A percentile compares a stretch with the other conserved stretches of the same genome.
Evolutionary conservation across 139 green algal species (phyloP).

Genomic region (Yamagishiella unicocca): DNA sequence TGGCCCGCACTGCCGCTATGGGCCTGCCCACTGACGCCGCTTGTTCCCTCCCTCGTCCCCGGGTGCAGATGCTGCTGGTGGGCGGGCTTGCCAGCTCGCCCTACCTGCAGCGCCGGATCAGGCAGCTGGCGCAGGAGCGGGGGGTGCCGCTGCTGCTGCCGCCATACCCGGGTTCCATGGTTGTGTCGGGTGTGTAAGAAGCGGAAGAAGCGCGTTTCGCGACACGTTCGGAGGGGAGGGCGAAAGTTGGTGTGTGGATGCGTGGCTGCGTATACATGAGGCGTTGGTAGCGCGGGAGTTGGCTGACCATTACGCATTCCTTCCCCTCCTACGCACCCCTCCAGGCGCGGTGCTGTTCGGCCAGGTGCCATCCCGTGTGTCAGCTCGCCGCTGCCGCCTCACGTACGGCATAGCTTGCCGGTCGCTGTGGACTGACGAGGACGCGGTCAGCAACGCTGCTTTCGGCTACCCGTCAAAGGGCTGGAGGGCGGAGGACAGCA

Average conservation of each 20-base stretch:
- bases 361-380: neutral
- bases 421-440: neutral
- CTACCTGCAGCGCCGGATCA: neutral
- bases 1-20: no score
- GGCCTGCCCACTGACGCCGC: no score
- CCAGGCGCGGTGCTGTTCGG: constrained; percentile 22
- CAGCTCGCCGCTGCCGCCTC: neutral
- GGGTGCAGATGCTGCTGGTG: constrained; percentile 24
- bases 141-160: neutral
- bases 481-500: neutral
- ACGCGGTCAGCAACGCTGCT: neutral
- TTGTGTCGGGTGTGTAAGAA: constrained; percentile 15
- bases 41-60: no score
- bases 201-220: no score
- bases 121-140: constrained; percentile 7
- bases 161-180: neutral
- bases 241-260: no score
- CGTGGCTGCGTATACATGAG: no score
- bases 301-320: no score
- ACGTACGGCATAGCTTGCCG: constrained; percentile 17
- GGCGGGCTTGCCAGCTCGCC: constrained; percentile 7
- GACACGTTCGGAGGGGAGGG: neutral
- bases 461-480: neutral
- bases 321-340: neutral
- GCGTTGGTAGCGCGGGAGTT: neutral